Evolutionary conservation across 345 rosid genomes (phyloP), one percentile per base, ranked within the genome.

Genomic region (Murraya koenigii): DNA sequence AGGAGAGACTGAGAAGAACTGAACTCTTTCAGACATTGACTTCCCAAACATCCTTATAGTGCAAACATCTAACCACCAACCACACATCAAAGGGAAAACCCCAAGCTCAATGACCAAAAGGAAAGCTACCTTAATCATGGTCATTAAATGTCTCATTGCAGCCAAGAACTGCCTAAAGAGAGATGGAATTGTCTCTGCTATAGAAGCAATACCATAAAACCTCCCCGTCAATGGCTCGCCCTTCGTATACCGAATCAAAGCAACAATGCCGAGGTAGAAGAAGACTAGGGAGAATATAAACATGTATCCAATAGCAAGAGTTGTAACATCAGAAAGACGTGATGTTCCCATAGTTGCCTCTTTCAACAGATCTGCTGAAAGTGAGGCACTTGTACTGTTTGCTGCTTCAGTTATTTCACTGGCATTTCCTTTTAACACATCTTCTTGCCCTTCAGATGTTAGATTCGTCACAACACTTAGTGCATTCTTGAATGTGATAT

Each of bases 11-110:
- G 97, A 85, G 71, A 94, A 91, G 85, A 90, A 96, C 47, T 89
- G 95, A 72, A 89, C 90, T 70, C 99, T 89, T 69, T 94, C 89
- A 76, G 95, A 83, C 98, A 96, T 92, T 15, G 98, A 86, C 85
- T 90, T 94, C 80, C 98, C 97, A 85, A 96, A 96, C 97, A 96
- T 92, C 88, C 92, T 87, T 78, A 92, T 86, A 2, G 99, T 96
- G 79, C 97, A 96, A 54, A 94, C 90, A 90, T 96, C 99, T 62
- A 96, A 85, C 98, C 98, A 94, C 99, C 99, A 96, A 54, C 99
- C 99, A 83, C 99, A 96, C 98, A 96, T 94, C 86, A 94, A 85
- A 26, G 99, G 99, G 71, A 96, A 96, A 73, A 94, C 99, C 83
- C 98, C 98, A 75, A 96, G 98, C 84, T 94, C 99, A 78, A 96